Conservation (phyloP, 805 yeast species). For the Lipomyces starkeyi region DNA sequence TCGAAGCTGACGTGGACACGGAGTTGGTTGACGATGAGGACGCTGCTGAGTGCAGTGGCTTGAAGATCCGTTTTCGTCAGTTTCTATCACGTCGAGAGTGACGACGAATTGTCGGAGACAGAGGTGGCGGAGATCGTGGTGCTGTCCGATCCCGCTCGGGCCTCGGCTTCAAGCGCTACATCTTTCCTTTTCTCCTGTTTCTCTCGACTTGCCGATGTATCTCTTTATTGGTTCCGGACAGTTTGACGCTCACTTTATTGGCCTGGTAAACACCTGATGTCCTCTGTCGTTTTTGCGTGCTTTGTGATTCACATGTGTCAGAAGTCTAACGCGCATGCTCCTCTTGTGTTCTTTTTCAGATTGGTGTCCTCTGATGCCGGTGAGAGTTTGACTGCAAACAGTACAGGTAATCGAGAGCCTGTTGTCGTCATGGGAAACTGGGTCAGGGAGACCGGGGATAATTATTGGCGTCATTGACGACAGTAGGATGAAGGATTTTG, state of each 20-base stretch:
- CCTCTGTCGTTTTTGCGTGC: background rate
- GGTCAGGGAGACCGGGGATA: background rate
- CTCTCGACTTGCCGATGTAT: conserved; percentile 3
- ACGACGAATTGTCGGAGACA: too few species aligned
- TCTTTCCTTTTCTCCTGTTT: background rate
- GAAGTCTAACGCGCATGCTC: background rate
- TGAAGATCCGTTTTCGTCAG: too few species aligned
- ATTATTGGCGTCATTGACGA: background rate
- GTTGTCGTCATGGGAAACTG: background rate
- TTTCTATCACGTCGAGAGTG: too few species aligned
- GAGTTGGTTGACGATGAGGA: too few species aligned
- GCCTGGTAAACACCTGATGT: background rate
- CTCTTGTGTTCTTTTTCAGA: background rate
- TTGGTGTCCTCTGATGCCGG: conserved; percentile 1
- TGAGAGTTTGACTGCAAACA: background rate
- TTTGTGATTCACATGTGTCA: background rate
- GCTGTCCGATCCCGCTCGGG: too few species aligned
- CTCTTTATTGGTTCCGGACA: background rate
- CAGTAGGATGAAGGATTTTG: background rate
- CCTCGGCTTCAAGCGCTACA: background rate
- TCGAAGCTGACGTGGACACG: too few species aligned
- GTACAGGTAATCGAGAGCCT: background rate
- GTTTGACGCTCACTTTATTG: background rate
- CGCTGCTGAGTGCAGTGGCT: too few species aligned
- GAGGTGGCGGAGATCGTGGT: too few species aligned